Conservation (phyloP, 352 stramenopile genomes). For the Pythium periplocum region DNA sequence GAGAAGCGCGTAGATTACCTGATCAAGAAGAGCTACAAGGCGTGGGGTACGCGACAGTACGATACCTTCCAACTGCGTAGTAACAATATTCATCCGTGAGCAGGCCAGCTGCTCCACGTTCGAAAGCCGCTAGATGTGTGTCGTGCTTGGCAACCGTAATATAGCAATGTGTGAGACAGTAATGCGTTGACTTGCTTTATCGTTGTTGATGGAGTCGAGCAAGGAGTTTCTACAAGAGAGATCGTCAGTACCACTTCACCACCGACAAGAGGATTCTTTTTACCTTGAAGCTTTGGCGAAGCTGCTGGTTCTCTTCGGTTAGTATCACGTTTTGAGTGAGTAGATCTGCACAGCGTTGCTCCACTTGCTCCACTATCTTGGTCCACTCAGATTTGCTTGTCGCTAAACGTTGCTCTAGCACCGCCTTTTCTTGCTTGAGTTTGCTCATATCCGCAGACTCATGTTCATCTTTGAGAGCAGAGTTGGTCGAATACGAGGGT, state of each 20-base stretch:
- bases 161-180: neutral
- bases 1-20: slow-evolving; percentile 72
- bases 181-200: neutral
- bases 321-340: slow-evolving; percentile 52
- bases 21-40: slow-evolving; percentile 86
- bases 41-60: slow-evolving; percentile 87
- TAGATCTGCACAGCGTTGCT: slow-evolving; percentile 36
- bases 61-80: slow-evolving; percentile 87
- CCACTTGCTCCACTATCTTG: slow-evolving; percentile 38
- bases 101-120: too few relatives aligned
- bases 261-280: neutral
- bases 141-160: too few relatives aligned
- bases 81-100: slow-evolving; percentile 83
- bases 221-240: slow-evolving; percentile 10
- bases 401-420: slow-evolving; percentile 29
- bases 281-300: slow-evolving; percentile 38
- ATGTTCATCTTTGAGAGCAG: neutral
- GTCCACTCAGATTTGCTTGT: slow-evolving; percentile 39
- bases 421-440: slow-evolving; percentile 8
- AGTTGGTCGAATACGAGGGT: neutral
- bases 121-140: too few relatives aligned
- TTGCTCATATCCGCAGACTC: neutral
- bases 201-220: slow-evolving; percentile 11
- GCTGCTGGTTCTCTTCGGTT: slow-evolving; percentile 46
- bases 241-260: slow-evolving; percentile 9